Base-by-base conservation (phyloP, 2,329 filamentous ascomycete species). In the Tolypocladium ophioglossoides region DNA sequence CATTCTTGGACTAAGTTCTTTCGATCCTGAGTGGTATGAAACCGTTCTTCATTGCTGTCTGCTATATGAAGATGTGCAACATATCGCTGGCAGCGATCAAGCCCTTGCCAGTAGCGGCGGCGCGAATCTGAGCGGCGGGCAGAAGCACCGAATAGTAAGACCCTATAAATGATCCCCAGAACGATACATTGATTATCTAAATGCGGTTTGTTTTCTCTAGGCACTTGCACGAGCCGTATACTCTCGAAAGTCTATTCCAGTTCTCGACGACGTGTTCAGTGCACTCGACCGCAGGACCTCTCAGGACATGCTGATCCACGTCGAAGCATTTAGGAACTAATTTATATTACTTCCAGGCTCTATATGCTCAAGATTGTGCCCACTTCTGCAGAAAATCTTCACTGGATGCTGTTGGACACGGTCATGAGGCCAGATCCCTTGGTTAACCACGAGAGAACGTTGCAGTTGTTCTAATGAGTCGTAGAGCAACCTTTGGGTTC, bases 1-100 rank as follows among this genome's bases (percentile, higher is more conserved):
- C 41, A 63, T 68, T 34, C 32, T 62, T 9, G 63, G 63, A 1
- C n/a, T 41, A 2, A 55, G 52, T 2, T 34, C 51, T 10, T 59
- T 62, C 41, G 59, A 39, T 20, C 6, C 38, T 39, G 38, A 39
- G 18, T 39, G 38, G 38, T 39, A 39, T 10, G 3, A 39, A 39
- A 39, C 38, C n/a, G 38, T 39, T 39, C 18, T 39, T 14, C 8
- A 39, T 39, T 4, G 38, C 38, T 39, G 38, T 10, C 38, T 39
- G 38, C 38, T 39, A 8, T 4, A 39, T 10, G 38, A 39, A 20
- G 38, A 39, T 20, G 4, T 20, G 1, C 1, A 20, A 20, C n/a
- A 39, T 6, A 39, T 39, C 2, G 38, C 2, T 4, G 18, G 38
- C 38, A 18, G 38, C 6, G 38, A 39, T 39, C 38, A 9, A 39